Base-by-base conservation (phyloP, 495 filamentous ascomycete genomes). In the Clohesyomyces aquaticus region DNA sequence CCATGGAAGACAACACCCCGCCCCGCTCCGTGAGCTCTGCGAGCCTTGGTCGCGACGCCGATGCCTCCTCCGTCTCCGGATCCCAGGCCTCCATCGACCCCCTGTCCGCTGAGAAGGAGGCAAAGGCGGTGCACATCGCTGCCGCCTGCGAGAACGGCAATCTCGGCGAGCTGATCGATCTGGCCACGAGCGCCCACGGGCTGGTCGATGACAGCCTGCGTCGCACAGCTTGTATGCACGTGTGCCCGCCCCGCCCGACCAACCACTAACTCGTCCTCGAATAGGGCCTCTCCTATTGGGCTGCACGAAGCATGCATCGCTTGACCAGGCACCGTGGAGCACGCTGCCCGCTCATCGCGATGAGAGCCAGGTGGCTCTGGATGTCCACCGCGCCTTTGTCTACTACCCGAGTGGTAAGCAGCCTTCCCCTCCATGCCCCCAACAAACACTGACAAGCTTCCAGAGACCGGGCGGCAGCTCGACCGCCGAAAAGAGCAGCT, bases 321-420 rank as follows among this genome's bases (percentile, higher is more conserved):
- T 63, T 11, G 16, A 57, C n/a, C 62, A 72, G 46, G 61, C 66
- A 55, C 69, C 59, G n/a, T 88, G 85, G 84, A 72, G 73, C 46
- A 63, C 78, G 43, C 77, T 93, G 27, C 82, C 86, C 25, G 80
- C 65, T 4, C 92, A 97, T 75, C 77, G 77, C n/a, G 91, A 96
- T 66, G 92, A 97, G 70, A 84, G 87, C 58, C 92, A 97, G 75
- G 89, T 98, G 18, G 81, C 88, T 71, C 80, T 97, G 27, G 94
- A 98, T 73, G 95, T 98, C 52, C 83, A 98, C 74, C 81, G 94
- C 55, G 90, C 93, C n/a, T 98, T 98, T 74, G 87, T 97, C 50
- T 96, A 96, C 77, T 98, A 98, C 75, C 94, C 94, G 27, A 79
- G 84, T 63, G 84, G 93, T 94, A 80, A n/a, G 51, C 23, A 19